Base-by-base conservation (phyloP, 2,329 filamentous ascomycete genomes). In the Pyrenochaeta sp. region DNA sequence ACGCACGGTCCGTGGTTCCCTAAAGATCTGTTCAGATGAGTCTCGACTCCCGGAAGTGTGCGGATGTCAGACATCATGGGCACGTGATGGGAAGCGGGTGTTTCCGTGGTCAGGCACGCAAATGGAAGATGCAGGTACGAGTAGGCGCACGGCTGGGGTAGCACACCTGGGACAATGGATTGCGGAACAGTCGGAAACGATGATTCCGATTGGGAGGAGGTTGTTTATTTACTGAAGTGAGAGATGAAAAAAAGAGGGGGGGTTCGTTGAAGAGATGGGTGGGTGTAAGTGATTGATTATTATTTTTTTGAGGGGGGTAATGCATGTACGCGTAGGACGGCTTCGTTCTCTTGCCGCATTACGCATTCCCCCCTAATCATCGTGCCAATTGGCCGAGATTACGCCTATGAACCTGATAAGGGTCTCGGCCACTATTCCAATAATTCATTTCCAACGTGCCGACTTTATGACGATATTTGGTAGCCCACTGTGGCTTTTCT, bases 401-500 rank as follows among this genome's bases (percentile, higher is more conserved):
- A 27, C 23, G 23, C 23, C 23, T 27, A 9, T 27, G 23, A 9
- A 27, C 23, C 23, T 27, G 23, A 27, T 9, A 5, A 10, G 23
- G 9, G 23, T 27, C 23, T 27, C 4, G 23, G 23, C 33, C 1
- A 5, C 10, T 36, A 4, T 15, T 7, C n/a, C 9, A 15, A 36
- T 2, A 36, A 15, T 36, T 36, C n/a, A 20, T 37, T n/a, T 20
- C n/a, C 33, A 17, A 2, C 20, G 7, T 11, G 6, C 21, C 33
- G 7, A 14, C n/a, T 51, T 35, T 45, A 45, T 30, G 32, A 11
- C 36, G 6, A 40, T 40, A 27, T 21, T 46, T 33, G 36, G 33
- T 27, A 14, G 18, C 23, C 21, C 21, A 17, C 36, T 36, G 46
- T 42, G 47, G 49, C n/a, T 33, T 46, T 35, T 49, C 49, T 51